phyloP scores from a whole-genome alignment of 495 filamentous ascomycete species.

The Aspergillus hancockii region DNA sequence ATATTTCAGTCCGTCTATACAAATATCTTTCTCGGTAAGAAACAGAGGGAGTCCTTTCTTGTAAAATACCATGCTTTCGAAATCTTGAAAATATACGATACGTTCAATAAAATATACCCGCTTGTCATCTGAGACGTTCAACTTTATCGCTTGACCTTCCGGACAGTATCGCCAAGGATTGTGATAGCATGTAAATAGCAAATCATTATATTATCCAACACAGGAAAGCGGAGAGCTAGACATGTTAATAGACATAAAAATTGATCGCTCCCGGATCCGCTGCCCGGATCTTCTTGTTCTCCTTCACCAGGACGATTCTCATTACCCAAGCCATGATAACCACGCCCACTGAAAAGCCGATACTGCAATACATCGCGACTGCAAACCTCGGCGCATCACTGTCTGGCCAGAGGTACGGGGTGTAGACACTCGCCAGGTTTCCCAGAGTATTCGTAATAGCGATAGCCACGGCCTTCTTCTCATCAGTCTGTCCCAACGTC shows the following conservation, averaged over 20 bases:
- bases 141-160: too few species aligned
- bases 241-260: slow-evolving; percentile 17
- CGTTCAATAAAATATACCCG: too few species aligned
- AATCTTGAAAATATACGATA: too few species aligned
- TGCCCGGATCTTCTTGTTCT: slow-evolving; percentile 50
- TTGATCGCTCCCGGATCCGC: slow-evolving; percentile 23
- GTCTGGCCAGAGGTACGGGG: slow-evolving; percentile 53
- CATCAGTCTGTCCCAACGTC: slow-evolving; percentile 53
- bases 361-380: slow-evolving; percentile 44
- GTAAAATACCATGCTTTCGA: too few species aligned
- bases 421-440: slow-evolving; percentile 52
- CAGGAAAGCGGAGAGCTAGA: too few species aligned
- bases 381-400: slow-evolving; percentile 48
- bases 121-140: too few species aligned
- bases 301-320: slow-evolving; percentile 40
- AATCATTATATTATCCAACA: too few species aligned
- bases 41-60: too few species aligned
- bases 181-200: too few species aligned
- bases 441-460: slow-evolving; percentile 48
- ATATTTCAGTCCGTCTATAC: too few species aligned
- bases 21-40: too few species aligned
- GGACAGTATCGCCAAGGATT: too few species aligned
- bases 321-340: slow-evolving; percentile 41
- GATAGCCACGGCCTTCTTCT: slow-evolving; percentile 50
- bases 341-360: slow-evolving; percentile 42